These are phyloP conservation scores for Phialophora expanda DNA, from an alignment of 2,329 filamentous ascomycete species.

Conservation along the genomic window DNA sequence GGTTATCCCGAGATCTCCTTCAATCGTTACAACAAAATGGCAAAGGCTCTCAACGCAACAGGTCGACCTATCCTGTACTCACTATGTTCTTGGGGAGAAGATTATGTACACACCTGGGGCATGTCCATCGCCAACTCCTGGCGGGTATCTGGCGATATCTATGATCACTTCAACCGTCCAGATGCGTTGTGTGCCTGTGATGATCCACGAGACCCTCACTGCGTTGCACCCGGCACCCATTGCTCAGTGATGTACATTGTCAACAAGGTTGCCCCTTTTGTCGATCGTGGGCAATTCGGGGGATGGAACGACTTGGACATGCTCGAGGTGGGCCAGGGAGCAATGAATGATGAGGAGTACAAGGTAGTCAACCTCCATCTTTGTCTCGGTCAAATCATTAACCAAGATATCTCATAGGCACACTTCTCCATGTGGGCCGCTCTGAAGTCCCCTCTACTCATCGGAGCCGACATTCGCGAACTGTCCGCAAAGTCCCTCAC, in stretches of 20 bases:
- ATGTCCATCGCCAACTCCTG: slow-evolving; percentile 56
- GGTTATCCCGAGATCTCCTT: slow-evolving; percentile 54
- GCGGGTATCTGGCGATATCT: slow-evolving; percentile 55
- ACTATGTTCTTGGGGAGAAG: slow-evolving; percentile 59
- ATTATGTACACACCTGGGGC: slow-evolving; percentile 55
- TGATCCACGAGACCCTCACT: slow-evolving; percentile 47
- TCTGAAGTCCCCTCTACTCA: slow-evolving; percentile 54
- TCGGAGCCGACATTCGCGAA: slow-evolving; percentile 52
- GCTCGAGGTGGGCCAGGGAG: slow-evolving; percentile 53
- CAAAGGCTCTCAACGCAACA: slow-evolving; percentile 53
- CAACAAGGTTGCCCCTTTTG: slow-evolving; percentile 54
- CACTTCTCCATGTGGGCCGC: slow-evolving; percentile 58
- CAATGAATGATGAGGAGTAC: slow-evolving; percentile 47
- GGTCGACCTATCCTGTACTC: slow-evolving; percentile 54
- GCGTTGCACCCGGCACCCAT: slow-evolving; percentile 53
- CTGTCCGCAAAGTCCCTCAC: slow-evolving; percentile 50
- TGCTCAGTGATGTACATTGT: slow-evolving; percentile 58
- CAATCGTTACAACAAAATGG: slow-evolving; percentile 56
- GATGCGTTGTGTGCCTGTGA: slow-evolving; percentile 51
- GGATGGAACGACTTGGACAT: slow-evolving; percentile 52
- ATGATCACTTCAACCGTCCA: slow-evolving; percentile 53
- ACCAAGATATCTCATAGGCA: slow-evolving; percentile 25
- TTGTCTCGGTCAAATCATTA: slow-evolving; percentile 38
- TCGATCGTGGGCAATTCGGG: slow-evolving; percentile 49
- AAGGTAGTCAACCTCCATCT: slow-evolving; percentile 6